These are phyloP conservation scores for Copromyces sp. DNA, from an alignment of 495 filamentous ascomycete genomes.

Conservation along the genomic window DNA sequence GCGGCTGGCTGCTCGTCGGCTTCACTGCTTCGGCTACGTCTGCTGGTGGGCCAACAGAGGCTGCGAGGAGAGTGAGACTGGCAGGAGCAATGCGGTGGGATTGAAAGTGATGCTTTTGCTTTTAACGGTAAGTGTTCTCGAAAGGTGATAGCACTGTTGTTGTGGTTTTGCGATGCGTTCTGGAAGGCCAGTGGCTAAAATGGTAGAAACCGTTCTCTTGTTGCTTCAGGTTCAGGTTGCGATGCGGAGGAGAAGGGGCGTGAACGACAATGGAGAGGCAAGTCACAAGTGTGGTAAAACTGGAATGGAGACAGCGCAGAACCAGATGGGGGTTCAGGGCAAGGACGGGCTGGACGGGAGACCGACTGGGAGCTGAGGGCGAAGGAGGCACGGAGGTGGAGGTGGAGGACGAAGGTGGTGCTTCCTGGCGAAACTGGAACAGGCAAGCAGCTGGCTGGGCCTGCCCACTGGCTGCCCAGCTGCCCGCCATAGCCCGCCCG, in stretches of 20 bases:
- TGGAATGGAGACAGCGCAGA: not conserved
- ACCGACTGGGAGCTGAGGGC: not conserved
- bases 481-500: not conserved
- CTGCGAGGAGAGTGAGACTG: not conserved
- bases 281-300: not conserved
- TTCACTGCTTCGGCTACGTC: not conserved
- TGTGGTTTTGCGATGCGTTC: not conserved
- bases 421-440: not conserved
- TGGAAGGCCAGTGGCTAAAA: not conserved
- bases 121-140: not conserved
- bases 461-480: not conserved
- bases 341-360: not conserved
- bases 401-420: not conserved
- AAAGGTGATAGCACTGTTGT: not conserved
- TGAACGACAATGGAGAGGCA: not conserved
- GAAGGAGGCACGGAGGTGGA: not conserved
- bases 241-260: not conserved
- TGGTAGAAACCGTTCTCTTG: not conserved
- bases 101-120: not conserved
- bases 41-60: not conserved
- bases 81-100: not conserved
- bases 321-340: not conserved
- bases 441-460: not conserved
- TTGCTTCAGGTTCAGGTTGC: not conserved
- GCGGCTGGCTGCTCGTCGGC: not conserved